Conservation (phyloP, 2,329 filamentous ascomycete species). For the Aspergillus costaricaensis region DNA sequence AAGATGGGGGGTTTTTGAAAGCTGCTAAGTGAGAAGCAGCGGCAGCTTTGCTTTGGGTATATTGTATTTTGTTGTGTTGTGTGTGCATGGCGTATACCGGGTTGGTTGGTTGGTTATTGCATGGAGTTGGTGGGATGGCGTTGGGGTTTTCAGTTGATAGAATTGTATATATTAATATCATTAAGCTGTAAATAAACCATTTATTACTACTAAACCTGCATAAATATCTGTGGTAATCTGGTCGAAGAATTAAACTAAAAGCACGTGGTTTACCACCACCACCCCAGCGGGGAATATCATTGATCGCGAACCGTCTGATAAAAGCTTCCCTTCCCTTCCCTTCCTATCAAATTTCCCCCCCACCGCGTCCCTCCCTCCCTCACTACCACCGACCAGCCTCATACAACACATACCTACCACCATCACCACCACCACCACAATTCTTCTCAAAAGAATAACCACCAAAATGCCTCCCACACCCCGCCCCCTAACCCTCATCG, state of each 20-base stretch:
- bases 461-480: constrained; percentile 12
- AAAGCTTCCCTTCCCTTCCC: no score
- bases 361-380: no score
- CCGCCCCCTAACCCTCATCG: constrained; percentile 78
- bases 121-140: not conserved
- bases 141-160: no score
- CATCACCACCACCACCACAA: not conserved
- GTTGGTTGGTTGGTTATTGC: not conserved
- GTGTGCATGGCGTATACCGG: not conserved
- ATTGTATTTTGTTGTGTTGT: not conserved
- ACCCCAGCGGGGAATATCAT: no score
- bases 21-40: constrained; percentile 11
- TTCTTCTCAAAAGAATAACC: not conserved
- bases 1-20: constrained; percentile 32
- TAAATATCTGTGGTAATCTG: no score
- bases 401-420: not conserved
- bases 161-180: no score
- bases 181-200: no score
- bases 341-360: no score
- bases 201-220: no score
- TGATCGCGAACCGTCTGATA: no score
- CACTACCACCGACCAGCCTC: not conserved
- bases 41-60: not conserved
- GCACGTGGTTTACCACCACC: no score
- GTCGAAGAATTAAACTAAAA: no score